Evolutionary conservation across 805 yeast genomes (phyloP).

Genomic region (Millerozyma acaciae): DNA sequence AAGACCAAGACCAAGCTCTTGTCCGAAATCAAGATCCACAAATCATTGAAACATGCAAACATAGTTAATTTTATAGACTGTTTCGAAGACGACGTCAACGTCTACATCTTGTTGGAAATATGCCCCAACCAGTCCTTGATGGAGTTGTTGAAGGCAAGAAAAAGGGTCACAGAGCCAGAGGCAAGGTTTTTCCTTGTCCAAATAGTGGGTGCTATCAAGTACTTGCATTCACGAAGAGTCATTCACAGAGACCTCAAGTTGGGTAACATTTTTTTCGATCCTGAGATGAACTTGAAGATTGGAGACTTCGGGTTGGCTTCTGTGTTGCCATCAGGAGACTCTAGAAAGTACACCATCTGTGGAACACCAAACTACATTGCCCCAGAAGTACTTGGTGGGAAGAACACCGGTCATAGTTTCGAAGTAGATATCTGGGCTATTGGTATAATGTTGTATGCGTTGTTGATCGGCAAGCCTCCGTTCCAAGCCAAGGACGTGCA

Average conservation of each 20-base stretch:
- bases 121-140: slow-evolving; percentile 93
- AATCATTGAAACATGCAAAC: slow-evolving; percentile 81
- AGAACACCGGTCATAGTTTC: slow-evolving; percentile 82
- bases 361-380: slow-evolving; percentile 99
- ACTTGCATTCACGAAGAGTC: slow-evolving; percentile 87
- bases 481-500: slow-evolving; percentile 95
- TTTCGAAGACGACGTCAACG: slow-evolving; percentile 94
- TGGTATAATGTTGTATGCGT: slow-evolving; percentile 93
- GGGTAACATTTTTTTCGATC: slow-evolving; percentile 93
- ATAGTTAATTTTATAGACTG: slow-evolving; percentile 93
- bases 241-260: slow-evolving; percentile 94
- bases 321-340: slow-evolving; percentile 62
- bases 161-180: slow-evolving; percentile 85
- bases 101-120: slow-evolving; percentile 87
- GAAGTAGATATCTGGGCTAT: slow-evolving; percentile 98
- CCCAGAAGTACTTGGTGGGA: slow-evolving; percentile 92
- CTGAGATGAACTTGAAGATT: slow-evolving; percentile 87
- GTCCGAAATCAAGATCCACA: slow-evolving; percentile 93
- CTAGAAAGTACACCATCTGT: slow-evolving; percentile 88
- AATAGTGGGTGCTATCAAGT: slow-evolving; percentile 88
- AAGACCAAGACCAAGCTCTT: slow-evolving; percentile 83
- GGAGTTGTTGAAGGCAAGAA: slow-evolving; percentile 86
- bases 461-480: slow-evolving; percentile 93
- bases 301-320: slow-evolving; percentile 99
- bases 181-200: slow-evolving; percentile 87